Conservation (phyloP, 1,284 basidiomycete species). For the Cryptococcus sp. region DNA sequence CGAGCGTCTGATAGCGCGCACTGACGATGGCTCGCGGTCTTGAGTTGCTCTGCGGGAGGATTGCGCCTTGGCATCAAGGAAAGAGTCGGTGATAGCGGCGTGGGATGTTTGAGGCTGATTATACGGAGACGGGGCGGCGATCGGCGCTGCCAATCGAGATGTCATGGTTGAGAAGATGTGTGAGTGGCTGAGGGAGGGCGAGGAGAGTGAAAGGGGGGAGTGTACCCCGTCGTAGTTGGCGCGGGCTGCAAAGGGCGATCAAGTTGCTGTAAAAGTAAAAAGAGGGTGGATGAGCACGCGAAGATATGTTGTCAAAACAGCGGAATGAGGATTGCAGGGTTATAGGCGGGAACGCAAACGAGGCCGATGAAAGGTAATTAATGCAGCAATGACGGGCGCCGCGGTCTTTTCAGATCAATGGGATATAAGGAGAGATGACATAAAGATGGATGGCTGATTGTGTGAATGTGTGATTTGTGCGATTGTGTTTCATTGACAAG, state of each 20-base stretch:
- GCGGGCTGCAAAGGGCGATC: neutral
- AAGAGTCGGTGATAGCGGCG: slow-evolving; percentile 6
- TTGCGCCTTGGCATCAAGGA: slow-evolving; percentile 16
- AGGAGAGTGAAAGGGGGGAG: neutral
- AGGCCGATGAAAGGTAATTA: too few relatives aligned
- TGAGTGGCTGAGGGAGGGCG: neutral
- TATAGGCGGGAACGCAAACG: too few relatives aligned
- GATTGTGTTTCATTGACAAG: too few relatives aligned
- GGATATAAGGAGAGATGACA: too few relatives aligned
- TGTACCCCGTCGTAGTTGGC: neutral
- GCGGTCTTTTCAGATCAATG: too few relatives aligned
- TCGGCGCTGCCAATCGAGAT: neutral
- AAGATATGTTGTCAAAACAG: neutral
- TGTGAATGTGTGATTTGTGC: too few relatives aligned
- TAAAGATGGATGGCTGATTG: too few relatives aligned
- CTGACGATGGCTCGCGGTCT: too few relatives aligned
- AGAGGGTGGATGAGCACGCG: neutral
- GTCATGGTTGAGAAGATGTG: neutral
- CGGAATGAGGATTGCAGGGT: too few relatives aligned
- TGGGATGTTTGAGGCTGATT: neutral
- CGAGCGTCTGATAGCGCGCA: neutral
- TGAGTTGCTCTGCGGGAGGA: slow-evolving; percentile 5
- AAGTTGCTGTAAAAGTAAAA: neutral
- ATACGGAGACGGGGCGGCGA: neutral
- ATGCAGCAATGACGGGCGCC: too few relatives aligned